phyloP scores from a whole-genome alignment of 495 filamentous ascomycete species.

The Terfezia claveryi region DNA sequence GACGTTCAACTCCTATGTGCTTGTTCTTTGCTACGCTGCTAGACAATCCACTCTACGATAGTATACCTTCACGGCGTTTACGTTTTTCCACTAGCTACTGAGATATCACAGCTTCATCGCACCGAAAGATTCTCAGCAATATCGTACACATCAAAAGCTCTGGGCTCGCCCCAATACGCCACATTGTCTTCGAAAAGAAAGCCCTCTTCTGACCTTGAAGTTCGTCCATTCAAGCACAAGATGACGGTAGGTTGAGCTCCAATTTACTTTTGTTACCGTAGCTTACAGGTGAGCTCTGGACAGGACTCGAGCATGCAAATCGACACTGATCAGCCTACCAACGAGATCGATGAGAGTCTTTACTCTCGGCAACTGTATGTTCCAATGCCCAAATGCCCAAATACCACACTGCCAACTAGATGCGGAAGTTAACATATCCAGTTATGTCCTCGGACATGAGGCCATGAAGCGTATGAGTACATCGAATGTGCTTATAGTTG shows the following conservation, averaged over 20 bases:
- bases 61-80: no score
- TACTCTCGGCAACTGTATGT: slow-evolving; percentile 85
- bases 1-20: no score
- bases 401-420: neutral
- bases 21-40: no score
- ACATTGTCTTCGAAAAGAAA: slow-evolving; percentile 20
- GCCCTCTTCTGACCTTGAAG: slow-evolving; percentile 15
- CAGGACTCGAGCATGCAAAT: slow-evolving; percentile 21
- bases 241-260: slow-evolving; percentile 12
- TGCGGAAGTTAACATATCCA: slow-evolving; percentile 5
- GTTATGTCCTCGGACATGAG: slow-evolving; percentile 91
- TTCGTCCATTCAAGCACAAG: slow-evolving; percentile 13
- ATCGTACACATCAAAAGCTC: no score
- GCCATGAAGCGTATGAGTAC: slow-evolving; percentile 99
- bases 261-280: neutral
- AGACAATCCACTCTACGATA: no score
- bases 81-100: no score
- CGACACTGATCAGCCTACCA: slow-evolving; percentile 25
- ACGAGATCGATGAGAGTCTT: slow-evolving; percentile 84
- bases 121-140: no score
- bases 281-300: neutral
- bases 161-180: slow-evolving; percentile 1
- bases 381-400: neutral
- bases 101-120: no score
- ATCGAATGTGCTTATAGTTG: slow-evolving; percentile 82